Evolutionary conservation across 495 filamentous ascomycete genomes (phyloP).

Genomic region (Neurospora cerealis): DNA sequence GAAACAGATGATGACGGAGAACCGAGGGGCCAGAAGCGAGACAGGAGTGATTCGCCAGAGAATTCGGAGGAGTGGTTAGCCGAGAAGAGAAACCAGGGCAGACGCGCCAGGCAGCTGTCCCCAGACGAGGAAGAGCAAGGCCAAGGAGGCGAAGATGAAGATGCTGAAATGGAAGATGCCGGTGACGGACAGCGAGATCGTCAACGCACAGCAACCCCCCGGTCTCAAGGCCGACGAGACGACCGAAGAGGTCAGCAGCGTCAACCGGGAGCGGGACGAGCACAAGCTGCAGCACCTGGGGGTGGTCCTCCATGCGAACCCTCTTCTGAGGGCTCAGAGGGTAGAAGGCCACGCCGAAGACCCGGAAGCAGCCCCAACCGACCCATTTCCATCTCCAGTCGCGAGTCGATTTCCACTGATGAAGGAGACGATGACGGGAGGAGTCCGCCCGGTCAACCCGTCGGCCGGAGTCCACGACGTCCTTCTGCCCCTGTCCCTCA

Average conservation of each 20-base stretch:
- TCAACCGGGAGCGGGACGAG: not conserved
- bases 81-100: not conserved
- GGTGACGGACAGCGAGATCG: not conserved
- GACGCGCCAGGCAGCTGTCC: not conserved
- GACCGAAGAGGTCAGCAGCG: not conserved
- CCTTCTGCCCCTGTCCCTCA: not conserved
- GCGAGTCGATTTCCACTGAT: not conserved
- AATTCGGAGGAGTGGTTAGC: not conserved
- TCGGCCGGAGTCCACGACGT: not conserved
- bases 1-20: not conserved
- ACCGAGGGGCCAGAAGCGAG: not conserved
- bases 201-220: not conserved
- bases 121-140: not conserved
- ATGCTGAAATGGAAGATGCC: not conserved
- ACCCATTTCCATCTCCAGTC: not conserved
- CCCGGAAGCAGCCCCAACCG: not conserved
- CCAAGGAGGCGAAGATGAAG: not conserved
- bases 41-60: not conserved
- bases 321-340: not conserved
- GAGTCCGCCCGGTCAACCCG: not conserved
- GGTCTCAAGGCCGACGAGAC: not conserved
- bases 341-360: not conserved
- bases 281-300: not conserved
- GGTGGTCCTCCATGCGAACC: not conserved
- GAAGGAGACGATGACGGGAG: not conserved